phyloP scores from a whole-genome alignment of 768 basidiomycete genomes.

The Leccinum variicolor region DNA sequence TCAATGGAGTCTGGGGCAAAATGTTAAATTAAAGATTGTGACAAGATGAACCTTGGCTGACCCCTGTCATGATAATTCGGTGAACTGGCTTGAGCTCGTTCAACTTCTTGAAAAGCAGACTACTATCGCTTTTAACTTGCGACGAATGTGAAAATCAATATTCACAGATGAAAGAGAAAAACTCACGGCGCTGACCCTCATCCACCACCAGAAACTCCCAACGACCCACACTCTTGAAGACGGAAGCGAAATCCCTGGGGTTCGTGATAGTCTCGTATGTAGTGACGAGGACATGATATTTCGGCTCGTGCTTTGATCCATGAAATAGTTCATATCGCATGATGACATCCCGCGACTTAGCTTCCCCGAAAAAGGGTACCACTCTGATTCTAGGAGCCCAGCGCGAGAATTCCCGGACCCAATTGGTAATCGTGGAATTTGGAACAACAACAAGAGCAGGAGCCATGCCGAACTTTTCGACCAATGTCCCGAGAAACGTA shows the following conservation, averaged over 20 bases:
- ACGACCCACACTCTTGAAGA: conserved; percentile 79
- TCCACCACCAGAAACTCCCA: conserved; percentile 96
- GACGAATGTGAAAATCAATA: conserved; percentile 6
- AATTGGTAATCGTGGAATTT: conserved; percentile 93
- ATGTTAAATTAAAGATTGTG: neutral
- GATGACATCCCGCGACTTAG: conserved; percentile 75
- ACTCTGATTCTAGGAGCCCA: conserved; percentile 66
- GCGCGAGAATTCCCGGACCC: conserved; percentile 91
- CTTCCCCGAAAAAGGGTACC: conserved; percentile 84
- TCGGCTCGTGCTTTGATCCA: conserved; percentile 47
- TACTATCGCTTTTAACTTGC: conserved; percentile 80
- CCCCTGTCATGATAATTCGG: conserved; percentile 87
- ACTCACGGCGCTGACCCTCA: conserved; percentile 86
- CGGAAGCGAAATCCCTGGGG: conserved; percentile 60
- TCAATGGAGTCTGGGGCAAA: conserved; percentile 72
- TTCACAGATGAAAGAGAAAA: neutral
- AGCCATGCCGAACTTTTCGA: conserved; percentile 52
- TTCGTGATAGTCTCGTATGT: conserved; percentile 87
- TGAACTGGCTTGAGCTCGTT: conserved; percentile 77
- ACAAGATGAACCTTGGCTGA: conserved; percentile 30
- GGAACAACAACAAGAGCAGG: conserved; percentile 93
- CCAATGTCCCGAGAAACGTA: conserved; percentile 72
- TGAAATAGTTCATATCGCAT: conserved; percentile 81
- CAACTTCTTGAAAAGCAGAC: conserved; percentile 76
- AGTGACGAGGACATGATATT: conserved; percentile 87